Evolutionary conservation across 2,329 filamentous ascomycete genomes (phyloP), one percentile per base, ranked within the genome.

Genomic region (Acrodontium crateriforme): DNA sequence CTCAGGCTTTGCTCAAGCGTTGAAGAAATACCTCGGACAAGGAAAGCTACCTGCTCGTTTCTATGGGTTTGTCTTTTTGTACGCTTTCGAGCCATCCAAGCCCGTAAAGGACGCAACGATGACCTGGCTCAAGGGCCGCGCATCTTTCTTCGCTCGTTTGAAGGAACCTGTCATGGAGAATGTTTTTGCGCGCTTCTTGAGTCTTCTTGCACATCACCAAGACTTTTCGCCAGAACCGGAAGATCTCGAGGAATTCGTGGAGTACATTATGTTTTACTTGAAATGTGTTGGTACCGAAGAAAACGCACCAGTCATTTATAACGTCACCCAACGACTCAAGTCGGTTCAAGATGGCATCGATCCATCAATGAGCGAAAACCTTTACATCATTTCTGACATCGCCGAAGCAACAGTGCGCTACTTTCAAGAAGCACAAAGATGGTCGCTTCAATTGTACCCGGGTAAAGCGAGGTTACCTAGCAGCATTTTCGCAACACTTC

Each of bases 301-400:
- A 24, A 98, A 94, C 44, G 65, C 95, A 10, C 78, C 80, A 0
- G 62, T 93, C 36, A 84, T 98, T 21, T 89, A 80, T 60, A 83
- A 89, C 52, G 80, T 94, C 36, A 84, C 84, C 9, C 85, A 95
- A 55, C 74, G 84, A 7, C 77, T 93, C 30, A 98, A 98, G 62
- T 80, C 87, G 53, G 80, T 85, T 7, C 69, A 72, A 22, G 89
- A 98, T 51, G 79, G 71, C 9, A 72, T 95, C 35, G 67, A 69
- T 14, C 68, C 72, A 0, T 59, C 66, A 1, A 63, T 67, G 34
- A 81, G 77, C 42, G 73, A 84, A 32, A 74, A 75, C 36, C 65
- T 98, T 1, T 92, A 94, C 50, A 74, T 85, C 5, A 58, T 98
- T 19, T 85, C 82, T 28, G 89, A 98, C 53, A 67, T 98, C 7